phyloP scores from a whole-genome alignment of 768 basidiomycete species.

The Xerocomus spinulosus region DNA sequence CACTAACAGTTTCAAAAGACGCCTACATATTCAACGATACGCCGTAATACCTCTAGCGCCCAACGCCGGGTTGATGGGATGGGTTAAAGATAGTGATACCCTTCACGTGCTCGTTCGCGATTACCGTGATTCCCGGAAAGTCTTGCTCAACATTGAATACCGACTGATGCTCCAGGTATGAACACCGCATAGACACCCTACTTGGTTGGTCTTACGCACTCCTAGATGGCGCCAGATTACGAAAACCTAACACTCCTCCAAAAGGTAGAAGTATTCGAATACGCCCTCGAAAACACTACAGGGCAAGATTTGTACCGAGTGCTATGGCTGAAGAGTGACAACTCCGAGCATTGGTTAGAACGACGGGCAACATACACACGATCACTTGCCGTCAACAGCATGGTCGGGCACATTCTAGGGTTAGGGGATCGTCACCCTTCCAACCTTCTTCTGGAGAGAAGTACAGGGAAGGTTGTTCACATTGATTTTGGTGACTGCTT shows the following conservation, averaged over 20 bases:
- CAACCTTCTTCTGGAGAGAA: conserved; percentile 87
- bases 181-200: conserved; percentile 51
- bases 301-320: conserved; percentile 97
- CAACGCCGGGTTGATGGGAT: conserved; percentile 89
- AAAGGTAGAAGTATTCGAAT: conserved; percentile 99
- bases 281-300: conserved; percentile 96
- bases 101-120: conserved; percentile 94
- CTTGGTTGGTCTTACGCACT: conserved; percentile 1
- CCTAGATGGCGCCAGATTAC: conserved; percentile 99
- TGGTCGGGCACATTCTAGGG: conserved; percentile 98
- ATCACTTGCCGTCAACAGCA: conserved; percentile 93
- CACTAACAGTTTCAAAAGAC: conserved; percentile 92
- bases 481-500: conserved; percentile 99
- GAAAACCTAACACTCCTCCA: conserved; percentile 91
- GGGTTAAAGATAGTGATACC: conserved; percentile 95
- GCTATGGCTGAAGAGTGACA: conserved; percentile 90
- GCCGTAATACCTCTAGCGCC: conserved; percentile 94
- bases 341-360: conserved; percentile 98
- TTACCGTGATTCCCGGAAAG: conserved; percentile 94
- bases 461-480: conserved; percentile 92
- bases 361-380: conserved; percentile 93
- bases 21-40: conserved; percentile 89
- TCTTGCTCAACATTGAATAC: conserved; percentile 95
- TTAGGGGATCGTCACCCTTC: conserved; percentile 98
- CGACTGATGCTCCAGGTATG: conserved; percentile 93